These are phyloP conservation scores for Catunica adiposa DNA, from an alignment of 2,329 filamentous ascomycete species.

Conservation along the genomic window DNA sequence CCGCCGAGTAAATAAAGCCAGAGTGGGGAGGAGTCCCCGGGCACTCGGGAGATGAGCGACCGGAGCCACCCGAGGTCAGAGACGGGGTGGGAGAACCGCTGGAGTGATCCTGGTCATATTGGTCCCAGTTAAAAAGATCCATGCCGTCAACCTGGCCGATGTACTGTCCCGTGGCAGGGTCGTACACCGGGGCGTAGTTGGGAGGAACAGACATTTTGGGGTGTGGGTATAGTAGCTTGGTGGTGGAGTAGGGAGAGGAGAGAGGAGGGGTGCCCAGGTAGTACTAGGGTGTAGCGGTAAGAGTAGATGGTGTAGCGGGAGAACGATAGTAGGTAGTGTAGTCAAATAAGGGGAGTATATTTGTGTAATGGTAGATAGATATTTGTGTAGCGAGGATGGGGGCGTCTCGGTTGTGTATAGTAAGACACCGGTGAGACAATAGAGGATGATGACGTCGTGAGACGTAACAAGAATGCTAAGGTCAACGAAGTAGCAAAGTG, in stretches of 20 bases:
- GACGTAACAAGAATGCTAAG: no score
- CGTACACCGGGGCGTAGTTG: no score
- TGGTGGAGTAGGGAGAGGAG: neutral
- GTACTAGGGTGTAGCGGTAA: neutral
- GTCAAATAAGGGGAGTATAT: neutral
- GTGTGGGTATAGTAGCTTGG: neutral
- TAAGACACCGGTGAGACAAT: no score
- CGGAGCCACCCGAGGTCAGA: neutral
- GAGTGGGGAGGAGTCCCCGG: neutral
- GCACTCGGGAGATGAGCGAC: constrained; percentile 6
- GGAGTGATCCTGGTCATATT: neutral
- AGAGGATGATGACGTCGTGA: no score
- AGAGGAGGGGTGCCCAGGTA: neutral
- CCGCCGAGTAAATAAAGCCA: neutral
- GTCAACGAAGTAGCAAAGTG: neutral
- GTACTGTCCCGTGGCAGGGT: no score
- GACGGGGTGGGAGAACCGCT: neutral
- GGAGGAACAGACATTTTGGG: neutral
- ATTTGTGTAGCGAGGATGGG: neutral
- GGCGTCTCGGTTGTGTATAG: no score
- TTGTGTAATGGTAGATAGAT: neutral
- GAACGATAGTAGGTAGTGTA: no score
- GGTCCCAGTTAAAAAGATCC: no score
- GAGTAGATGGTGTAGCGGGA: neutral
- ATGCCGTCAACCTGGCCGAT: no score